Conservation (phyloP, 1,284 basidiomycete genomes). For the Tremellales sp. region DNA sequence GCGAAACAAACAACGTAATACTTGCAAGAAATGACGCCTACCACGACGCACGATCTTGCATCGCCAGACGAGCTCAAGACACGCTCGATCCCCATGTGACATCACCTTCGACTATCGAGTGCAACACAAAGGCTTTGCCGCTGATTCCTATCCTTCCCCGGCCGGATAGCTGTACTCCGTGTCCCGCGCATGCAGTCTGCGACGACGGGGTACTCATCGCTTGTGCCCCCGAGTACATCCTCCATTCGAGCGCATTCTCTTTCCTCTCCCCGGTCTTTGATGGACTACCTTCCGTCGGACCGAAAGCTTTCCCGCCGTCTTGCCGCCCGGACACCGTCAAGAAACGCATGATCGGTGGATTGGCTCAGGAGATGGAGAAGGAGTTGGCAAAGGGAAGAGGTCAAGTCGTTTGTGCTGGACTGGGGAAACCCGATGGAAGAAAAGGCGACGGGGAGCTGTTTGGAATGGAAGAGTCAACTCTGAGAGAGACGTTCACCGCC, state of each 20-base stretch:
- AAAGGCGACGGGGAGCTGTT: conserved; percentile 72
- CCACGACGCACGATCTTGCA: conserved; percentile 59
- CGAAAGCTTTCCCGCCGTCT: conserved; percentile 70
- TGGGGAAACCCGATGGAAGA: conserved; percentile 53
- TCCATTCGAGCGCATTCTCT: conserved; percentile 42
- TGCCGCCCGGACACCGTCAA: conserved; percentile 80
- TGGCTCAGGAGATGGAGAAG: conserved; percentile 70
- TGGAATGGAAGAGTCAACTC: conserved; percentile 60
- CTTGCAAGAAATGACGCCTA: conserved; percentile 39
- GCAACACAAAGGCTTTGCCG: conserved; percentile 51
- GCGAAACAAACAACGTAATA: conserved; percentile 61
- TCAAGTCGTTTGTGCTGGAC: conserved; percentile 62
- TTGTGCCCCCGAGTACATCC: conserved; percentile 72
- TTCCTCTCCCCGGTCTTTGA: conserved; percentile 51
- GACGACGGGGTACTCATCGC: conserved; percentile 56
- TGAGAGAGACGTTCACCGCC: conserved; percentile 36
- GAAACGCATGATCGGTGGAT: conserved; percentile 68
- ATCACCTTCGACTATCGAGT: conserved; percentile 17
- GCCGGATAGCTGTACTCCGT: conserved; percentile 73
- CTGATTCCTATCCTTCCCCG: conserved; percentile 54
- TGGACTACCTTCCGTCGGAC: conserved; percentile 72
- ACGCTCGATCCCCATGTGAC: conserved; percentile 21
- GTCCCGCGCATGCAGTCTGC: conserved; percentile 78
- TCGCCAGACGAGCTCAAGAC: conserved; percentile 35
- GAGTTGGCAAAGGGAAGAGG: conserved; percentile 68